Conservation (phyloP, 176 grass and related monocot genomes). For the Hordeum marinum region DNA sequence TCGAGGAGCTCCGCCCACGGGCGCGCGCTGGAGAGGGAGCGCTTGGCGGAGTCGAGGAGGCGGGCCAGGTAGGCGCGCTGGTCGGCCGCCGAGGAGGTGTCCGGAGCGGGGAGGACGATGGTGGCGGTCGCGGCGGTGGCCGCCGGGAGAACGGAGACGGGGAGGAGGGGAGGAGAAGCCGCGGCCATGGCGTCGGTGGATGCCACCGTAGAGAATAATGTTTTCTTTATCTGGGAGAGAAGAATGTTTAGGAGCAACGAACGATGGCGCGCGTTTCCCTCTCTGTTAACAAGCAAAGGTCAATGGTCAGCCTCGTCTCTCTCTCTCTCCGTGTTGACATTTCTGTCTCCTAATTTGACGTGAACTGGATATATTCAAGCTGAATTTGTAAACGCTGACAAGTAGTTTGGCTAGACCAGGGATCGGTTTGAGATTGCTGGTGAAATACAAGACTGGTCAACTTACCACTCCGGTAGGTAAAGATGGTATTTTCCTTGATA, state of each 20-base stretch:
- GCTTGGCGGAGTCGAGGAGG: slow-evolving; percentile 26
- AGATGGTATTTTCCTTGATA: no score
- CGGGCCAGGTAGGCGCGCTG: slow-evolving; percentile 30
- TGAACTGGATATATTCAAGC: not conserved
- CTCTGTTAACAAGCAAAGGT: not conserved
- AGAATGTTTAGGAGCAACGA: not conserved
- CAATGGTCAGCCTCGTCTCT: not conserved
- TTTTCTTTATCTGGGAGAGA: not conserved
- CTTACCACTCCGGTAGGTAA: no score
- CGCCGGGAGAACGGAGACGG: slow-evolving; percentile 1
- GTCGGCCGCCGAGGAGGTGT: slow-evolving; percentile 2
- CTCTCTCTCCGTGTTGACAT: not conserved
- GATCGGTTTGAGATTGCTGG: no score
- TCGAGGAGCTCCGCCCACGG: slow-evolving; percentile 46
- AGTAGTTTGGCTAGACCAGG: not conserved
- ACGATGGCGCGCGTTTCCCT: not conserved
- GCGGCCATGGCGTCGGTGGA: not conserved
- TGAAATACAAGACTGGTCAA: no score
- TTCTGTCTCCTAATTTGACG: not conserved
- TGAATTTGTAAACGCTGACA: not conserved
- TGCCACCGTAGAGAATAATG: not conserved
- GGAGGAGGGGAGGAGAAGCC: slow-evolving; percentile 16
- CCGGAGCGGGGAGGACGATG: not conserved
- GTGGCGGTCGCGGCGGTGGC: not conserved
- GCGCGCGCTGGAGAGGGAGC: slow-evolving; percentile 33